These are phyloP conservation scores for Babesia gibsoni DNA, from an alignment of 169 alveolate genomes.

Conservation along the genomic window DNA sequence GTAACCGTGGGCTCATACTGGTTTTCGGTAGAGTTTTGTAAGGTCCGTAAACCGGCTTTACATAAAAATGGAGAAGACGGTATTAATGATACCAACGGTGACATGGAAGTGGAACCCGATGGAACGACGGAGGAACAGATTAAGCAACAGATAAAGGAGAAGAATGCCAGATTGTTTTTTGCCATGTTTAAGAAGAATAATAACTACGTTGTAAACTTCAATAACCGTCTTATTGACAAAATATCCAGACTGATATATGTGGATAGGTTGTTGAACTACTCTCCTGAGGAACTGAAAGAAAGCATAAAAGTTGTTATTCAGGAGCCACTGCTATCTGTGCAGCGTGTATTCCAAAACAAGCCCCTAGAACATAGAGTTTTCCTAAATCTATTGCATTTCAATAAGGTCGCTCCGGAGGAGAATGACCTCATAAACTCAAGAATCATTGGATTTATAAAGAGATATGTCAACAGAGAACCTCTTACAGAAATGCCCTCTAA, in stretches of 20 bases:
- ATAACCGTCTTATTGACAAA: constrained; percentile 42
- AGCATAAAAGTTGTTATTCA: constrained; percentile 18
- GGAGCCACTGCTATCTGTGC: not conserved
- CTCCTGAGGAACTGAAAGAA: constrained; percentile 39
- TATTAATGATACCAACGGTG: not conserved
- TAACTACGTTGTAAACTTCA: constrained; percentile 3
- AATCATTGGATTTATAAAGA: constrained; percentile 45
- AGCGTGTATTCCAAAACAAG: constrained; percentile 37
- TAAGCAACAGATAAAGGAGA: constrained; percentile 40
- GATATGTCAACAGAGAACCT: constrained; percentile 33
- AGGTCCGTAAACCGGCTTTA: constrained; percentile 19
- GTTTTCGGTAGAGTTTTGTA: constrained; percentile 59
- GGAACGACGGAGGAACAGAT: not conserved
- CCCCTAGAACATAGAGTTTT: constrained; percentile 45
- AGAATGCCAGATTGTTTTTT: constrained; percentile 31
- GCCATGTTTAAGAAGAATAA: constrained; percentile 11
- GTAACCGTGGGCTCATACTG: constrained; percentile 40
- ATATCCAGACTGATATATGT: constrained; percentile 50
- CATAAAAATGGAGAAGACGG: not conserved
- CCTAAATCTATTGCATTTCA: constrained; percentile 57
- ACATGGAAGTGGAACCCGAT: constrained; percentile 38
- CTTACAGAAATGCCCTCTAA: constrained; percentile 44
- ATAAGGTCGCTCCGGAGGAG: constrained; percentile 51
- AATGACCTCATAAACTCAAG: constrained; percentile 52
- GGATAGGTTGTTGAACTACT: constrained; percentile 40